Evolutionary conservation across 2,329 filamentous ascomycete genomes (phyloP), one percentile per base, ranked within the genome.

Genomic region (Fusarium drepaniforme): DNA sequence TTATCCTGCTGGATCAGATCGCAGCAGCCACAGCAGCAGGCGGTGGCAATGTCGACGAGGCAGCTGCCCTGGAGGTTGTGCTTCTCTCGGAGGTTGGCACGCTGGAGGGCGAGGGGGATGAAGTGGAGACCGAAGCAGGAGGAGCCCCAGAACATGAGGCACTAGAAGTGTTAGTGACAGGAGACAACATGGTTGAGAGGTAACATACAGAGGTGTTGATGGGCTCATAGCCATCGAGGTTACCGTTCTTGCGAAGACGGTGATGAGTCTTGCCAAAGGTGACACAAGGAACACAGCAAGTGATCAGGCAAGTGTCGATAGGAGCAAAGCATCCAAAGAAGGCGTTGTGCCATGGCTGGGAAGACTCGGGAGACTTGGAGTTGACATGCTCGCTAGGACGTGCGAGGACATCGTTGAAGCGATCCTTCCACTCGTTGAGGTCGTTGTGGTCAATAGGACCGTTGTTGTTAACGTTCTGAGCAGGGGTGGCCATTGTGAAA

Each of bases 201-300:
- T n/a, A n/a, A n/a, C n/a, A 30, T 81, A 88, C 86, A 38, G 84
- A 83, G 15, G 84, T 86, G 80, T 88, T 88, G 76, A 86, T 79
- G 37, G 84, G 81, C 81, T 87, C 84, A 38, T 86, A 88, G 16
- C 84, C 86, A 21, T 83, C 71, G 9, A 88, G 82, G 66, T 79
- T 81, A 40, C 77, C 81, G 30, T 83, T 81, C 79, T 84, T 84
- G 68, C 80, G 81, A 13, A 87, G 76, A 23, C 86, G 84, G 72
- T 88, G 86, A 66, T 87, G 79, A 4, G 85, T 87, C 83, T 85
- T 86, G 79, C 86, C 86, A 59, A 87, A 88, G 38, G 85, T 86
- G 37, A 88, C 80, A 71, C 86, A 88, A 2, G 86, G 86, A 30
- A 86, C 71, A 71, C 83, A 88, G 73, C 82, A 88, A 18, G 84